Conservation (phyloP, 1,284 basidiomycete species). For the Xerocomus amazonicus region DNA sequence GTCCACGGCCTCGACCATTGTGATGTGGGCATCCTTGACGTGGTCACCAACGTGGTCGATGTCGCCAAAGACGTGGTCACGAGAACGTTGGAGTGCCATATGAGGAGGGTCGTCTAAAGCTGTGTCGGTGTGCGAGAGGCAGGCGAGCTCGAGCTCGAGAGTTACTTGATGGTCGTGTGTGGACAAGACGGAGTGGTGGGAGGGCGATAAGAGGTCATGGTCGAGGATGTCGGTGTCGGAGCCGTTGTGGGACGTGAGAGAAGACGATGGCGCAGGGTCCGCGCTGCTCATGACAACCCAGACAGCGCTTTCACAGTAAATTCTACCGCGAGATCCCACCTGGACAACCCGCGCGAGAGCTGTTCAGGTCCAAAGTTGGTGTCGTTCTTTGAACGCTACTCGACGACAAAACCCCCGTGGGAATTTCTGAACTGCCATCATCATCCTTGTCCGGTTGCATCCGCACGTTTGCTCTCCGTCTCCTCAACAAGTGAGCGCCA, state of each 20-base stretch:
- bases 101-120: slow-evolving; percentile 27
- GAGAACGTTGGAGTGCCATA: slow-evolving; percentile 31
- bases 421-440: slow-evolving; percentile 13
- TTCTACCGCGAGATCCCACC: slow-evolving; percentile 25
- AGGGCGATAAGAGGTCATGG: slow-evolving; percentile 34
- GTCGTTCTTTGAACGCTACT: slow-evolving; percentile 29
- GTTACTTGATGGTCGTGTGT: slow-evolving; percentile 29
- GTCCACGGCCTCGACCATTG: slow-evolving; percentile 36
- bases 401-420: slow-evolving; percentile 20
- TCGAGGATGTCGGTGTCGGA: slow-evolving; percentile 30
- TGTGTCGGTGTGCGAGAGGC: slow-evolving; percentile 29
- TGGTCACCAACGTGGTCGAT: slow-evolving; percentile 36
- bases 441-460: slow-evolving; percentile 12
- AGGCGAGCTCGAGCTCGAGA: slow-evolving; percentile 30
- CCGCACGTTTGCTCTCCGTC: slow-evolving; percentile 3
- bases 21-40: slow-evolving; percentile 33
- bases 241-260: slow-evolving; percentile 30
- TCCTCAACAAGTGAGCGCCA: background rate
- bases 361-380: slow-evolving; percentile 18
- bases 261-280: slow-evolving; percentile 26
- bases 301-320: slow-evolving; percentile 22
- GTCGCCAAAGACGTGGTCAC: slow-evolving; percentile 35
- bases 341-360: slow-evolving; percentile 16
- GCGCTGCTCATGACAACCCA: slow-evolving; percentile 34
- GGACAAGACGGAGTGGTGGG: slow-evolving; percentile 28